These are phyloP conservation scores for Cruciata laevipes DNA, from an alignment of 257 asterid species.

Conservation along the genomic window DNA sequence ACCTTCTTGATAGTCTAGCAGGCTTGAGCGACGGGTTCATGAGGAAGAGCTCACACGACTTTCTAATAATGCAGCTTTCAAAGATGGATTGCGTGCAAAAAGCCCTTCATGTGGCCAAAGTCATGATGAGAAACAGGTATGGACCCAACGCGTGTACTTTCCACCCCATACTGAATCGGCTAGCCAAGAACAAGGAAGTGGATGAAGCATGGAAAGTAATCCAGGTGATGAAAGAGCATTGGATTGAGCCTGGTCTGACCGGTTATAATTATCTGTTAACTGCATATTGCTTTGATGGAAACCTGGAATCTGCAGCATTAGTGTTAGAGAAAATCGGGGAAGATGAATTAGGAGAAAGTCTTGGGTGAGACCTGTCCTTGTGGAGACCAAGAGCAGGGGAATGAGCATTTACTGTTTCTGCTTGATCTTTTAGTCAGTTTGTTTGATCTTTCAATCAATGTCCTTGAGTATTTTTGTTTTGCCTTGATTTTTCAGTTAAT, in stretches of 20 bases:
- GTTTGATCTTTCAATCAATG: too few relatives aligned
- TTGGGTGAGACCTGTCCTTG: too few relatives aligned
- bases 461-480: too few relatives aligned
- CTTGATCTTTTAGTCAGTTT: too few relatives aligned
- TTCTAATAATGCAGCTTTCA: slow-evolving; percentile 47
- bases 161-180: slow-evolving; percentile 46
- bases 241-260: slow-evolving; percentile 29
- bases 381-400: too few relatives aligned
- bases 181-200: slow-evolving; percentile 35
- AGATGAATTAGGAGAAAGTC: slow-evolving; percentile 36
- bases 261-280: slow-evolving; percentile 46
- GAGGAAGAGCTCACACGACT: slow-evolving; percentile 52
- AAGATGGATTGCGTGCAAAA: slow-evolving; percentile 28
- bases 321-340: slow-evolving; percentile 46
- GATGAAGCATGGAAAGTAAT: slow-evolving; percentile 50
- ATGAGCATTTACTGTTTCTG: too few relatives aligned
- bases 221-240: slow-evolving; percentile 37
- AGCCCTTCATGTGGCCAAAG: slow-evolving; percentile 51
- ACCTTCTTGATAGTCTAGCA: slow-evolving; percentile 36
- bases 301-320: slow-evolving; percentile 39
- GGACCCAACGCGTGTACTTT: slow-evolving; percentile 46
- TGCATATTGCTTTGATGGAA: slow-evolving; percentile 45
- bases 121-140: slow-evolving; percentile 30
- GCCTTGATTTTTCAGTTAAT: too few relatives aligned
- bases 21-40: slow-evolving; percentile 32